A percentile compares a stretch with the other conserved stretches of the same genome.
Evolutionary conservation across 305 asterid species (phyloP).

Genomic region (Solanum chacoense): DNA sequence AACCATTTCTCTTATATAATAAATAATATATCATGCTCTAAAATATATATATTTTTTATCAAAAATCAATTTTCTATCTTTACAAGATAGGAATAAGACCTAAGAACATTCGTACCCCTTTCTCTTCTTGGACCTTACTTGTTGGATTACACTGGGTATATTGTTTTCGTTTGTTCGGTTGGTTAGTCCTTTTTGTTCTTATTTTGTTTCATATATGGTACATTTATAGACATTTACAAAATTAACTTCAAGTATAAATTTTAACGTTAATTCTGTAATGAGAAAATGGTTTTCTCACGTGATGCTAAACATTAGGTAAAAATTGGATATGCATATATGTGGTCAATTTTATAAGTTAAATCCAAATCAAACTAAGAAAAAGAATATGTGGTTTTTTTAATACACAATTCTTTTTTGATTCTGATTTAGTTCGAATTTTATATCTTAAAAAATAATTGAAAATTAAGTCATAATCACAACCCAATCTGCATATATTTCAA

Average conservation of each 20-base stretch:
- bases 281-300: not conserved
- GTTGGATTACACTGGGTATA: not conserved
- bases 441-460: not conserved
- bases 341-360: not conserved
- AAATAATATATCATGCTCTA: too few species aligned
- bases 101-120: not conserved
- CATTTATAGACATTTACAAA: not conserved
- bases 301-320: not conserved
- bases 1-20: too few species aligned
- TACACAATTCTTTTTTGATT: not conserved
- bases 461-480: not conserved
- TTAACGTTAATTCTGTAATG: not conserved
- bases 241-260: not conserved
- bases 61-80: not conserved
- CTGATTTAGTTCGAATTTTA: not conserved
- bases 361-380: not conserved
- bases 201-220: not conserved
- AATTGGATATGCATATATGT: not conserved
- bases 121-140: not conserved
- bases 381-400: not conserved
- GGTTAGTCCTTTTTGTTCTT: not conserved
- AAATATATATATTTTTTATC: not conserved
- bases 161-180: not conserved
- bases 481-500: not conserved
- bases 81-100: not conserved